A percentile compares a stretch with the other conserved stretches of the same genome.
Evolutionary conservation across 306 rosid species (phyloP).

Genomic region (Lithocarpus polystachyus): DNA sequence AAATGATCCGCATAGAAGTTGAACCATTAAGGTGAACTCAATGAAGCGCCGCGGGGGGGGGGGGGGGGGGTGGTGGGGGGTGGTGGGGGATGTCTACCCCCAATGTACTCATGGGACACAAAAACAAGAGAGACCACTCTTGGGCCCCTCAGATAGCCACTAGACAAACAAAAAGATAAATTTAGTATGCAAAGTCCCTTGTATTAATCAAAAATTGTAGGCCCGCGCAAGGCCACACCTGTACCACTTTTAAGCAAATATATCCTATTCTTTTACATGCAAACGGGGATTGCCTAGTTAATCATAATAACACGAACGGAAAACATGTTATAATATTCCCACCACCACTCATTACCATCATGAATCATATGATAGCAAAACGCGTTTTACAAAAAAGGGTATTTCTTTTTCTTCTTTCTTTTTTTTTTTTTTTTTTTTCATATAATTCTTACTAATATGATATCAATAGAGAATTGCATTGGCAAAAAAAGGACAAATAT

Average conservation of each 20-base stretch:
- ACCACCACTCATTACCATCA: slow-evolving; percentile 28
- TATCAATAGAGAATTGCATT: slow-evolving; percentile 17
- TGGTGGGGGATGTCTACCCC: background rate
- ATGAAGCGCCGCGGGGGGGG: background rate
- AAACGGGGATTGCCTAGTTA: slow-evolving; percentile 11
- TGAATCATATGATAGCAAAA: slow-evolving; percentile 24
- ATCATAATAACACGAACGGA: slow-evolving; percentile 23
- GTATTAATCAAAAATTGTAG: slow-evolving; percentile 6
- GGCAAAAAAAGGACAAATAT: slow-evolving; percentile 20
- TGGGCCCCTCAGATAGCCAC: slow-evolving; percentile 22
- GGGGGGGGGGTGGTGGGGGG: background rate
- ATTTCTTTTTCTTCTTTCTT: background rate
- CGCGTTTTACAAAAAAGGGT: background rate
- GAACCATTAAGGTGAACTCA: background rate
- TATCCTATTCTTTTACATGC: slow-evolving; percentile 22
- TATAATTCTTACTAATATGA: background rate
- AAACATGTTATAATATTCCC: slow-evolving; percentile 18
- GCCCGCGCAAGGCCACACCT: background rate
- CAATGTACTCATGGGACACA: slow-evolving; percentile 14
- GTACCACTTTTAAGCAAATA: background rate
- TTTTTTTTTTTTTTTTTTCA: too few relatives aligned
- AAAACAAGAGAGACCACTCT: slow-evolving; percentile 20
- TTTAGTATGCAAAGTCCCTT: background rate
- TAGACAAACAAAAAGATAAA: slow-evolving; percentile 26
- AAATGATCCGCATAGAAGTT: background rate